These are phyloP conservation scores for Parastagonospora avenae DNA, from an alignment of 2,329 filamentous ascomycete species.

Conservation along the genomic window DNA sequence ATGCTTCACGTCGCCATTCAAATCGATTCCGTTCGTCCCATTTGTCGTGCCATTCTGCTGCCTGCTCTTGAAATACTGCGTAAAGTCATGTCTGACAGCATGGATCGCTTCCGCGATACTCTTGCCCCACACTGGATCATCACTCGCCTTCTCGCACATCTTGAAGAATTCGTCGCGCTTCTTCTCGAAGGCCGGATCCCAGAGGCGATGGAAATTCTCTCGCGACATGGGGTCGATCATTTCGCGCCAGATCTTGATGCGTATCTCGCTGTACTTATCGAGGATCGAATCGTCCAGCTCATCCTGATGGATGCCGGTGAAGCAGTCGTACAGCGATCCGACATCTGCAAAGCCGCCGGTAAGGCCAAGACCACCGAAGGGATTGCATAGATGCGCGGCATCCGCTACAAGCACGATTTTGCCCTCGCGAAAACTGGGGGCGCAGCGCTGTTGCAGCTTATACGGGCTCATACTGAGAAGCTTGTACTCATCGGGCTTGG, in stretches of 20 bases:
- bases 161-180: slow-evolving; percentile 42
- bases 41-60: slow-evolving; percentile 8
- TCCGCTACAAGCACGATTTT: slow-evolving; percentile 64
- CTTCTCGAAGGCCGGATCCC: slow-evolving; percentile 32
- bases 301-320: slow-evolving; percentile 47
- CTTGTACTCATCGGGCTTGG: slow-evolving; percentile 63
- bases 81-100: slow-evolving; percentile 41
- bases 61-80: slow-evolving; percentile 43
- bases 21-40: neutral
- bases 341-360: slow-evolving; percentile 69
- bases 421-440: slow-evolving; percentile 62
- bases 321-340: slow-evolving; percentile 65
- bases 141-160: slow-evolving; percentile 35
- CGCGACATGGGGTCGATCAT: slow-evolving; percentile 46
- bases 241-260: slow-evolving; percentile 41
- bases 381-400: slow-evolving; percentile 64
- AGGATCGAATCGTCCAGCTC: slow-evolving; percentile 42
- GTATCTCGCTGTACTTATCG: slow-evolving; percentile 41
- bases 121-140: slow-evolving; percentile 38
- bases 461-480: slow-evolving; percentile 64
- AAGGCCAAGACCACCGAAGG: slow-evolving; percentile 65
- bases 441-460: slow-evolving; percentile 66
- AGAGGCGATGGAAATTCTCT: slow-evolving; percentile 48
- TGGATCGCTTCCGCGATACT: slow-evolving; percentile 30
- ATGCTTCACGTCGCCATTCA: slow-evolving; percentile 1